These are phyloP conservation scores for Eutrema yunnanense DNA, from an alignment of 345 rosid species.

Conservation along the genomic window DNA sequence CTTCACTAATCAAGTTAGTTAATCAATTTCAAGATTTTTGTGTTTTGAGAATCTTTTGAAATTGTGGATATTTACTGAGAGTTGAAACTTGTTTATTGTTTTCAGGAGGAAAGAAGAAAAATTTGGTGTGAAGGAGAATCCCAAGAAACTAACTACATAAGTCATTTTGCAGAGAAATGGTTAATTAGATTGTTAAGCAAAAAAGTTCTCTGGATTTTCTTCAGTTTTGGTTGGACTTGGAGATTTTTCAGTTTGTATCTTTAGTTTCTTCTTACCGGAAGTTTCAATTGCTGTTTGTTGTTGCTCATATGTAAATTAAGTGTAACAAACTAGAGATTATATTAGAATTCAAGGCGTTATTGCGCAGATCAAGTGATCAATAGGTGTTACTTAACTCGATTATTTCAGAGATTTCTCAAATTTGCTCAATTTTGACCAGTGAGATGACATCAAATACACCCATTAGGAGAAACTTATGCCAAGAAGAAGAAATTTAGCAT, in stretches of 20 bases:
- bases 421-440: neutral
- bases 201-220: neutral
- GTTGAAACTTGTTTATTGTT: neutral
- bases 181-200: neutral
- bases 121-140: neutral
- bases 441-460: neutral
- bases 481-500: neutral
- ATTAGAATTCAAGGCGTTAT: neutral
- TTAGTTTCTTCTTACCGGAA: too few relatives aligned
- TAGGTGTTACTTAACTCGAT: neutral
- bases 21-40: neutral
- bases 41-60: neutral
- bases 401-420: neutral
- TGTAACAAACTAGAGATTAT: neutral
- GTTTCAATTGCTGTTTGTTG: neutral
- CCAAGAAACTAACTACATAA: neutral
- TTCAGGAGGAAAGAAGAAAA: slow-evolving; percentile 13
- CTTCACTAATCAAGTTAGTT: slow-evolving; percentile 39
- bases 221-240: neutral
- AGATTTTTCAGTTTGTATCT: too few relatives aligned
- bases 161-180: neutral
- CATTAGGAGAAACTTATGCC: neutral
- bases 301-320: neutral
- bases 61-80: neutral
- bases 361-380: too few relatives aligned